Percentiles rank a stretch among this genome's conserved stretches.
Evolutionary conservation across 2,329 filamentous ascomycete genomes (phyloP).

Genomic region (Trichophyton schoenleinii): DNA sequence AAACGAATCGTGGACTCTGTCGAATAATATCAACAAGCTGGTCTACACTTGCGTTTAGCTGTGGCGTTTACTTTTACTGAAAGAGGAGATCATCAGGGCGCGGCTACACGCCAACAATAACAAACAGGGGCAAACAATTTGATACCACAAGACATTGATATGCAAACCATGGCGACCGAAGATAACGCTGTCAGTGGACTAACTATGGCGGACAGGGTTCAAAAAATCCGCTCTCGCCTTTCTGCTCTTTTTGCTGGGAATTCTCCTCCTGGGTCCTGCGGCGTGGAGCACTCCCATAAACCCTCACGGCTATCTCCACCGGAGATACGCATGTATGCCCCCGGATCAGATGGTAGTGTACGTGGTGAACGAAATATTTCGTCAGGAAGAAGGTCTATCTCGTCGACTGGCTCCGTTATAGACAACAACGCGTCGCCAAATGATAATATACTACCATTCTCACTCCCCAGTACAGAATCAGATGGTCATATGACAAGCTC

Average conservation of each 20-base stretch:
- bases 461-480: constrained; percentile 1
- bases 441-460: constrained; percentile 9
- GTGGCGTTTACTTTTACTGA: background rate
- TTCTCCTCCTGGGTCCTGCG: background rate
- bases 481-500: too few relatives aligned
- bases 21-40: background rate
- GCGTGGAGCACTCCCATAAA: background rate
- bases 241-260: background rate
- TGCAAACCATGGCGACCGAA: background rate
- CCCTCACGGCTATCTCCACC: background rate
- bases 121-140: background rate
- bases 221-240: background rate
- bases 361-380: background rate
- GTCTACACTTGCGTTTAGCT: background rate
- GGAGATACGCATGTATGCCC: constrained; percentile 5
- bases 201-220: background rate
- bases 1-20: background rate
- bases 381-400: constrained; percentile 12
- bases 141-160: background rate
- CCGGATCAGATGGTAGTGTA: background rate
- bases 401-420: constrained; percentile 18
- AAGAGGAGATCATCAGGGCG: background rate
- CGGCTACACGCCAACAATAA: background rate
- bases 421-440: constrained; percentile 12
- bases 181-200: background rate